Conservation (phyloP, 441 rosid species). For the Omphalea diandra region DNA sequence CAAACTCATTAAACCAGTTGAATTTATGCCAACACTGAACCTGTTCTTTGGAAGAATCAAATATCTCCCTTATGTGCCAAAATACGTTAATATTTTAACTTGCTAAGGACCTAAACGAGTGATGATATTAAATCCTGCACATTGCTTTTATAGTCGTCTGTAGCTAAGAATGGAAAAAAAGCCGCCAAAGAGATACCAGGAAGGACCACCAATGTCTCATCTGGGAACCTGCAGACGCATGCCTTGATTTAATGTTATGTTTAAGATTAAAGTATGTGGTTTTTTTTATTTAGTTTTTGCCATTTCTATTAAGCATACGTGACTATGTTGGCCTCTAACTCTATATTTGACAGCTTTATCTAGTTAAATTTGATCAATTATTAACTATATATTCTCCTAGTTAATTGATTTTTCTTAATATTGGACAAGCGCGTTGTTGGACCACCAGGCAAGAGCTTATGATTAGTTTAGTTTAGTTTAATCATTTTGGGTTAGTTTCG, state of each 20-base stretch:
- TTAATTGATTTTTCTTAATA: background rate
- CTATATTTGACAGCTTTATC: slow-evolving; percentile 10
- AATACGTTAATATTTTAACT: background rate
- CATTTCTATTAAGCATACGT: slow-evolving; percentile 33
- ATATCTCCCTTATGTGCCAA: background rate
- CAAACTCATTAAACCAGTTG: too few species aligned
- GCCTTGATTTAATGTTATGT: slow-evolving; percentile 27
- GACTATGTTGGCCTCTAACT: slow-evolving; percentile 46
- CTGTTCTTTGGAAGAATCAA: background rate
- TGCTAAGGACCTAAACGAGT: background rate
- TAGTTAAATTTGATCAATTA: too few species aligned
- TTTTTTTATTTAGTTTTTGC: slow-evolving; percentile 22
- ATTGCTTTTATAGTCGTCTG: too few species aligned
- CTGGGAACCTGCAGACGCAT: slow-evolving; percentile 36
- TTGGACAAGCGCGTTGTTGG: slow-evolving; percentile 14
- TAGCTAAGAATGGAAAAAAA: slow-evolving; percentile 15
- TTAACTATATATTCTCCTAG: too few species aligned
- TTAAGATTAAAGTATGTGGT: slow-evolving; percentile 21
- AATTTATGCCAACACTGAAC: too few species aligned
- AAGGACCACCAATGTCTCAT: slow-evolving; percentile 35
- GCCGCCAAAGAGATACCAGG: slow-evolving; percentile 30
- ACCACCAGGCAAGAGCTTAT: background rate
- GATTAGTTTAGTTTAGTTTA: background rate
- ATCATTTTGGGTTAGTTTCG: background rate
- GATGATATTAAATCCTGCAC: background rate